Evolutionary conservation across 1,284 basidiomycete genomes (phyloP), one percentile per base, ranked within the genome.

Genomic region (Erythrobasidium hasegawianum): DNA sequence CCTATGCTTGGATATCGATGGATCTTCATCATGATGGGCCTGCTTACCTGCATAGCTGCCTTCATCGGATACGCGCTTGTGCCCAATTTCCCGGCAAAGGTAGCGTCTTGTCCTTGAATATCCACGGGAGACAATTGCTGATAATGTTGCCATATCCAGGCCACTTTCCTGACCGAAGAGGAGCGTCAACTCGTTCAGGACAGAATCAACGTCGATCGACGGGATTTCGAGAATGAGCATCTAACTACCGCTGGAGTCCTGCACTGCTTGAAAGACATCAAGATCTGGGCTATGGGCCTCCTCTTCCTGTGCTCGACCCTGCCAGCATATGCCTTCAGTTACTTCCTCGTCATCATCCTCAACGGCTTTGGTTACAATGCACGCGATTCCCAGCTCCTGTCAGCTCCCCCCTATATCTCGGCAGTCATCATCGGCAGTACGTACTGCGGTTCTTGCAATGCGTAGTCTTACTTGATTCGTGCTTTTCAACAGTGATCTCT

Each of bases 281-380:
- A 56, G 54, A 33, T 56, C 54, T 56, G 54, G 54, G 24, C 27
- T 5, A n/a, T 56, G 24, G 54, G 27, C 3, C 24, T 33, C 5
- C 54, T 56, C 54, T 56, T 56, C 54, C n/a, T 56, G 4, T 38
- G 54, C 54, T 33, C 54, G 9, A 56, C 54, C 10, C 24, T 39
- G 8, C 27, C 27, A n/a, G 54, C 54, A 3, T 56, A 56, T 26
- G 54, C 27, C 10, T 33, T 64, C 64, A 33, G 64, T 40, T 77
- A 76, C 75, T 80, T 80, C 76, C 71, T 79, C 1, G 78, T 79
- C 20, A 72, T 76, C 50, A 80, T 80, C 53, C 75, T 81, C 7
- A 68, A 71, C 1, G 75, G 75, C n/a, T 74, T 78, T 56, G 79
- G 79, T 18, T 80, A 77, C 72, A 65, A 59, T 38, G 70, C 64